phyloP scores from a whole-genome alignment of 176 grass and related monocot genomes.

The Musa beccarii region DNA sequence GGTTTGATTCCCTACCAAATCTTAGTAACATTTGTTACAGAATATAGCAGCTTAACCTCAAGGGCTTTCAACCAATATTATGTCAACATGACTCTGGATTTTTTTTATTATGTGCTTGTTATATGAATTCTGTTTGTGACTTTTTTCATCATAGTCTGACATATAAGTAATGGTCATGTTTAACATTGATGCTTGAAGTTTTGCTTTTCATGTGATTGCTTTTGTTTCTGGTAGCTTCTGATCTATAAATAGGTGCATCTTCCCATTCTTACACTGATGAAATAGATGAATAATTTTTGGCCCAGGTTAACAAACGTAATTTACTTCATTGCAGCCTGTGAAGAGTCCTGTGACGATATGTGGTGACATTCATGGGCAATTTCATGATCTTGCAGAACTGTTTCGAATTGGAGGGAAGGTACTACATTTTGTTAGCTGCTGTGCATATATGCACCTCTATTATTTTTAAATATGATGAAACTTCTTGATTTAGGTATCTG shows the following conservation, averaged over 20 bases:
- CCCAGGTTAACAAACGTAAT: neutral
- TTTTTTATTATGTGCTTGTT: no score
- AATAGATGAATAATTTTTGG: neutral
- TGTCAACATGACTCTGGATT: no score
- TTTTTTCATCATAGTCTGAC: no score
- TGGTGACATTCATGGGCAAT: conserved; percentile 98
- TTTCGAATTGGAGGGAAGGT: conserved; percentile 99
- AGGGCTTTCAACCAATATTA: no score
- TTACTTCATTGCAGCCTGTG: conserved; percentile 54
- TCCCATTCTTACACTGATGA: neutral
- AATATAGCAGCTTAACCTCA: no score
- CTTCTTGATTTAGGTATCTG: neutral
- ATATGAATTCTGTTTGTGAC: no score
- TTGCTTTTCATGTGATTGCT: no score
- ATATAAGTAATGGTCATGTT: no score
- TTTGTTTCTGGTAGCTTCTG: no score
- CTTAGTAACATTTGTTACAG: no score
- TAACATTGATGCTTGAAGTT: no score
- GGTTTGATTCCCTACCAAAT: no score
- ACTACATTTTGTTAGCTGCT: neutral
- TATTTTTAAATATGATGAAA: neutral
- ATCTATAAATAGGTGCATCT: neutral
- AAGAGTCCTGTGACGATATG: conserved; percentile 96
- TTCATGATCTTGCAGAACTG: conserved; percentile 94
- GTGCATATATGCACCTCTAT: neutral